A percentile compares a stretch with the other conserved stretches of the same genome.
phyloP scores from a whole-genome alignment of 305 asterid species.

The Fraxinus velutina region DNA sequence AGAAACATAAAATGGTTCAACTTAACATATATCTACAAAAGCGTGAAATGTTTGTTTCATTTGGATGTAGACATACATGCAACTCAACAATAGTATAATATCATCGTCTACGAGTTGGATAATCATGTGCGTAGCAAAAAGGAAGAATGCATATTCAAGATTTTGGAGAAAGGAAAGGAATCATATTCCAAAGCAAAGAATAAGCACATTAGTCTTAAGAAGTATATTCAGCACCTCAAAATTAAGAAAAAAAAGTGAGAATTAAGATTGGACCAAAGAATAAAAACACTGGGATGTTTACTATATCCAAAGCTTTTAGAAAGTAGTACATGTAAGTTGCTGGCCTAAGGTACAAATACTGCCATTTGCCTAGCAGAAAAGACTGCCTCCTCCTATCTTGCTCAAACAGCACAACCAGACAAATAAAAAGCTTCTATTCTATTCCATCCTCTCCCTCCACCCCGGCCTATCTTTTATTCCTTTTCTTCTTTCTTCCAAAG shows the following conservation, averaged over 20 bases:
- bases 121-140: neutral
- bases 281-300: slow-evolving; percentile 20
- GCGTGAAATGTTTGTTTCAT: too few relatives aligned
- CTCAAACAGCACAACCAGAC: slow-evolving; percentile 49
- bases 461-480: slow-evolving; percentile 47
- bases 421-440: slow-evolving; percentile 63
- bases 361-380: slow-evolving; percentile 60
- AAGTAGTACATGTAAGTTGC: slow-evolving; percentile 38
- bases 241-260: slow-evolving; percentile 16
- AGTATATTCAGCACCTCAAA: slow-evolving; percentile 43
- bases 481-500: slow-evolving; percentile 56
- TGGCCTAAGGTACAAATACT: slow-evolving; percentile 54
- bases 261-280: slow-evolving; percentile 35
- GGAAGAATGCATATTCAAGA: neutral
- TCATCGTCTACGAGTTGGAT: neutral
- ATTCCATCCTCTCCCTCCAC: slow-evolving; percentile 20
- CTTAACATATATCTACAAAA: too few relatives aligned
- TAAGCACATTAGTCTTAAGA: slow-evolving; percentile 25
- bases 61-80: too few relatives aligned
- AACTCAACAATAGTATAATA: neutral
- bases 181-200: slow-evolving; percentile 22
- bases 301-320: slow-evolving; percentile 66
- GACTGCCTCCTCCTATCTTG: slow-evolving; percentile 41
- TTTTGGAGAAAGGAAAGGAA: slow-evolving; percentile 22
- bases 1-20: neutral